phyloP scores from a whole-genome alignment of 1,139 yeast species.

The Yueomyces sp. region DNA sequence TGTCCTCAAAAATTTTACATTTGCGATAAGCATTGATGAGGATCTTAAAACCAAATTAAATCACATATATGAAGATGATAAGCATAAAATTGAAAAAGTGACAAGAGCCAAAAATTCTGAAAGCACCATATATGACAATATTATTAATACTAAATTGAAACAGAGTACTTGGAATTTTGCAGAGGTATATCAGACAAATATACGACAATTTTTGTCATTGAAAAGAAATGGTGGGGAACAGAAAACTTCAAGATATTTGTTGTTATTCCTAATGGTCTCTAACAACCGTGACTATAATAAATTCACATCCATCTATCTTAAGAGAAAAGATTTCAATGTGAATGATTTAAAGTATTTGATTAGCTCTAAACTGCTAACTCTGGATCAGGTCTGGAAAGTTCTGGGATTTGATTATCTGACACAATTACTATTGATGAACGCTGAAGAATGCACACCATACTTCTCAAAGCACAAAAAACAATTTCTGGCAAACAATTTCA shows the following conservation, averaged over 20 bases:
- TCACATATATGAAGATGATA: slow-evolving; percentile 20
- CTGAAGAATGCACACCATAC: slow-evolving; percentile 7
- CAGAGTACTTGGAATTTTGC: slow-evolving; percentile 12
- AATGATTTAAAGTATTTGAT: slow-evolving; percentile 14
- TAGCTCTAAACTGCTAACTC: slow-evolving; percentile 17
- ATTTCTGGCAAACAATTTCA: slow-evolving; percentile 14
- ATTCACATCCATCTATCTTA: slow-evolving; percentile 21
- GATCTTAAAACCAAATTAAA: slow-evolving; percentile 17
- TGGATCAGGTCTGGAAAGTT: slow-evolving; percentile 17
- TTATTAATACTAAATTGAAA: slow-evolving; percentile 1
- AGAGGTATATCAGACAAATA: slow-evolving; percentile 19
- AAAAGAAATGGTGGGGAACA: slow-evolving; percentile 3
- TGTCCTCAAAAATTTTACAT: slow-evolving; percentile 19
- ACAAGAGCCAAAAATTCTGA: slow-evolving; percentile 10
- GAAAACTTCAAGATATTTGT: slow-evolving; percentile 10
- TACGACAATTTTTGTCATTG: slow-evolving; percentile 12
- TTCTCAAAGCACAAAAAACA: slow-evolving; percentile 14
- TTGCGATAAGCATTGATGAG: slow-evolving; percentile 17
- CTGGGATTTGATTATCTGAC: slow-evolving; percentile 12
- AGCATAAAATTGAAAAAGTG: slow-evolving; percentile 12
- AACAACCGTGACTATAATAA: slow-evolving; percentile 19
- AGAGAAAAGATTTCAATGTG: slow-evolving; percentile 16
- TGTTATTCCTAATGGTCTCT: slow-evolving; percentile 14
- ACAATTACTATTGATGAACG: slow-evolving; percentile 7
- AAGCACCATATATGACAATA: slow-evolving; percentile 7